Conservation (phyloP, 257 asterid species). For the Solanum verrucosum region DNA sequence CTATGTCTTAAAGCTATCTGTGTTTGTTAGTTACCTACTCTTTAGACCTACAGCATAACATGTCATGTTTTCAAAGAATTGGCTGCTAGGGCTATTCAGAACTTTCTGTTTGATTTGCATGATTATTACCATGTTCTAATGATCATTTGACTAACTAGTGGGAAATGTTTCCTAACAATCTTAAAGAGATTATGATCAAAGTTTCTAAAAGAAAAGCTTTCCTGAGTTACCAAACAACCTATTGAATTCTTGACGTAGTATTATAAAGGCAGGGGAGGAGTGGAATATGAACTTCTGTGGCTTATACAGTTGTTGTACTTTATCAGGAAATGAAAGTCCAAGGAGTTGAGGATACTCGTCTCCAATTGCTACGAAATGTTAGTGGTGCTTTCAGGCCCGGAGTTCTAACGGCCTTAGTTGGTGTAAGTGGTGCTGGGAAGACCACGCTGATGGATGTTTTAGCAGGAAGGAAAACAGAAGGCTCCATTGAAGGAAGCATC, state of each 20-base stretch:
- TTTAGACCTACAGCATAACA: not conserved
- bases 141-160: not conserved
- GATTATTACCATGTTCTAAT: not conserved
- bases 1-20: not conserved
- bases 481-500: slow-evolving; percentile 66
- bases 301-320: not conserved
- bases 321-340: slow-evolving; percentile 66
- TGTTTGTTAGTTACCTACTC: not conserved
- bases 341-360: slow-evolving; percentile 64
- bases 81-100: not conserved
- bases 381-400: slow-evolving; percentile 90
- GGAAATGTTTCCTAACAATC: not conserved
- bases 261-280: not conserved
- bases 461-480: slow-evolving; percentile 88
- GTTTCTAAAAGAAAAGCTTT: not conserved
- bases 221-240: not conserved
- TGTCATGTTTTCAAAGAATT: not conserved
- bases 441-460: slow-evolving; percentile 85
- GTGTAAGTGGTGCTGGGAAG: slow-evolving; percentile 91
- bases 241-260: not conserved
- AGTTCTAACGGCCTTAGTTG: slow-evolving; percentile 74
- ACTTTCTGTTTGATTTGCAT: not conserved
- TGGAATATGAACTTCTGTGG: not conserved
- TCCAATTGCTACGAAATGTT: slow-evolving; percentile 60
- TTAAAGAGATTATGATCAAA: not conserved